Evolutionary conservation across 108 stramenopile genomes (phyloP).

Genomic region (Nannochloropsis salina): DNA sequence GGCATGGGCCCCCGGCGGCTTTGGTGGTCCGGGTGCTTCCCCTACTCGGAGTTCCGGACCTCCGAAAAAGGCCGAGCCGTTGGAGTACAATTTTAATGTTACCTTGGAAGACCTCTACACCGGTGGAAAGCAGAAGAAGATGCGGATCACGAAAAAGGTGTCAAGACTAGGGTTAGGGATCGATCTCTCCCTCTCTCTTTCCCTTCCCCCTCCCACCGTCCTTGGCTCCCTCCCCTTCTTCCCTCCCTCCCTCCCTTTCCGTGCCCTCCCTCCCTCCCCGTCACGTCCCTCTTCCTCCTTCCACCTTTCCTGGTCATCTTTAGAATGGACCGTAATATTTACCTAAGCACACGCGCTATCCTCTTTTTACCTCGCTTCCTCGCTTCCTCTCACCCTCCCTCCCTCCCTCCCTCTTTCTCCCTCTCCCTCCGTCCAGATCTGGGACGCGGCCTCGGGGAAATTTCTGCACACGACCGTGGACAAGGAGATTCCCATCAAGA

Average conservation of each 20-base stretch:
- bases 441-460: conserved; percentile 22
- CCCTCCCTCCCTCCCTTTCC: not conserved
- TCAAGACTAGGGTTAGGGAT: not conserved
- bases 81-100: conserved; percentile 46
- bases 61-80: conserved; percentile 45
- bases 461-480: conserved; percentile 75
- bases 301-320: no score
- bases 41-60: not conserved
- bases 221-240: not conserved
- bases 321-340: not conserved
- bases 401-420: no score
- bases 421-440: conserved; percentile 2
- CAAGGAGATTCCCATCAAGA: conserved; percentile 80
- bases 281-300: not conserved
- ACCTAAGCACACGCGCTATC: not conserved
- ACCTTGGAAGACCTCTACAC: conserved; percentile 51
- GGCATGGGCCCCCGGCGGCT: conserved; percentile 12
- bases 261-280: not conserved
- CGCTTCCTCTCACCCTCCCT: no score
- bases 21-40: conserved; percentile 25
- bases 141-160: conserved; percentile 51
- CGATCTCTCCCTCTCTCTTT: not conserved
- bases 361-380: no score
- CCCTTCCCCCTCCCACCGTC: not conserved
- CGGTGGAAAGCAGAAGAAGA: conserved; percentile 45